Base-by-base conservation (phyloP, 768 basidiomycete species). In the Pleurotus cornucopiae region DNA sequence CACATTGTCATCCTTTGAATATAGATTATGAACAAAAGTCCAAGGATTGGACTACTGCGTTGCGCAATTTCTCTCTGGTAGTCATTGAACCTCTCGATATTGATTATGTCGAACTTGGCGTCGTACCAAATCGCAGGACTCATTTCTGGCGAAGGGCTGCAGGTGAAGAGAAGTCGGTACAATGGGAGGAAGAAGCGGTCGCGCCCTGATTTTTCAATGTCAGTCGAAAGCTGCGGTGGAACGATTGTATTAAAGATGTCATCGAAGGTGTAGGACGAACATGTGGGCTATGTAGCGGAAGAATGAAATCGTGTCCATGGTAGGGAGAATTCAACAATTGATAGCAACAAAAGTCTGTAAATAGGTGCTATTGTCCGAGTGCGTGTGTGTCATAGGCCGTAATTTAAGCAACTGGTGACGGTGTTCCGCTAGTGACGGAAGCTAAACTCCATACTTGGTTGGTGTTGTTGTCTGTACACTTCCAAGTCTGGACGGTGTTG, bases 11-110 rank as follows among this genome's bases (percentile, higher is more conserved):
- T 21, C 18, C n/a, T 12, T 63, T 64, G 16, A 62, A 61, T 48
- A 47, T 64, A 59, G 74, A 65, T 1, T 75, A 79, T 40, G 76
- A 76, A 54, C 70, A 74, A 59, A 76, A 71, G n/a, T 70, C 70
- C 69, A 67, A 64, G 66, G 71, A 78, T 52, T 73, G 81, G 73
- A 75, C 81, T 52, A 65, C 49, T 37, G 87, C 91, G 30, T 66
- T 88, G 58, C 60, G 67, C 6, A 88, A 89, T 63, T 93, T 91
- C 61, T 83, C 87, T 14, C 66, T 94, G 63, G 61, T 93, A 41
- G 66, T 91, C 9, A 71, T 94, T 26, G 90, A 93, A 62, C 87
- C 90, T 1, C 63, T 70, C 1, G 77, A 81, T 54, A 82, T 92
- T 34, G 92, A 94, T 65, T 81, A 80, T 69, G 64, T 85, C 13